A percentile compares a stretch with the other conserved stretches of the same genome.
These are phyloP conservation scores for Lactifluus hygrophoroides DNA, from an alignment of 768 basidiomycete species.

Conservation along the genomic window DNA sequence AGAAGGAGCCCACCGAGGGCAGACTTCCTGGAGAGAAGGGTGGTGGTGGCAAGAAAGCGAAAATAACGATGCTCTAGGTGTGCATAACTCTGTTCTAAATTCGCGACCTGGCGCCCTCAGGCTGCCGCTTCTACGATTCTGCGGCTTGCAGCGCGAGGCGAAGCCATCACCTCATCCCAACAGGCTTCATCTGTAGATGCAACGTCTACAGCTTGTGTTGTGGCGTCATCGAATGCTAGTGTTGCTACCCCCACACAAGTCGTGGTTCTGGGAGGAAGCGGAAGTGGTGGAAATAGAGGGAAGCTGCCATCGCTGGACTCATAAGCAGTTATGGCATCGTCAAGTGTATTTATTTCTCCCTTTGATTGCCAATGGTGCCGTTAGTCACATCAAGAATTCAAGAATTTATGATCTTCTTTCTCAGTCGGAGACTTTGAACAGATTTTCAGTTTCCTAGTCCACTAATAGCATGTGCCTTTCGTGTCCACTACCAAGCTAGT, in stretches of 20 bases:
- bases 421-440: no score
- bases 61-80: background rate
- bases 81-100: background rate
- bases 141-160: slow-evolving; percentile 25
- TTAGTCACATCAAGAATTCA: no score
- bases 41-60: slow-evolving; percentile 5
- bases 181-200: background rate
- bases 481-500: no score
- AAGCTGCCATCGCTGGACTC: no score
- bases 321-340: no score
- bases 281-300: slow-evolving; percentile 10
- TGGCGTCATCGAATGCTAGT: background rate
- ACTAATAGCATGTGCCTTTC: no score
- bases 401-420: no score
- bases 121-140: slow-evolving; percentile 22
- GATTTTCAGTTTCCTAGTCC: no score
- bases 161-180: background rate
- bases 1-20: slow-evolving; percentile 26
- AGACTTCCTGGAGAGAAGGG: slow-evolving; percentile 10
- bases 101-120: slow-evolving; percentile 9
- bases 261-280: slow-evolving; percentile 10
- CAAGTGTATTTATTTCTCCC: no score
- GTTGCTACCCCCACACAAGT: background rate
- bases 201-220: background rate
- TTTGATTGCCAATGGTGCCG: no score